Base-by-base conservation (phyloP, 2,329 filamentous ascomycete species). In the Sarocladium oryzae region DNA sequence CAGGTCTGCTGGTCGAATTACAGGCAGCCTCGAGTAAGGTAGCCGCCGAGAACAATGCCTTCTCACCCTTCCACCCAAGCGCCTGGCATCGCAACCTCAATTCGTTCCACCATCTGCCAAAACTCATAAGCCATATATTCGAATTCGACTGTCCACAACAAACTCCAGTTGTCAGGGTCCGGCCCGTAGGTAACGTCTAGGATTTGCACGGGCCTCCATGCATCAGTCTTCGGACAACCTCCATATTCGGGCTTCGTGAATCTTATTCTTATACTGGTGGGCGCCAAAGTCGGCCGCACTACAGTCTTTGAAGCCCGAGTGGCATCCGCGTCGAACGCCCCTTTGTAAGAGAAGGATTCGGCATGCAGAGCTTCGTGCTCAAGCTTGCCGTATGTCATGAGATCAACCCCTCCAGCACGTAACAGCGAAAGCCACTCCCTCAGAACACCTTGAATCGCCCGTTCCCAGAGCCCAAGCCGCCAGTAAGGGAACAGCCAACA, bases 61-160 rank as follows among this genome's bases (percentile, higher is more conserved):
- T n/a, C n/a, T n/a, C n/a, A n/a, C n/a, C n/a, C n/a, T 10, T 63
- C 61, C 13, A 60, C 33, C 63, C 63, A 65, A 1, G 55, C 54
- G 1, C 62, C 61, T 16, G 61, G 62, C 58, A 65, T 63, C 1
- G 15, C 6, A 0, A 8, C 1, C 2, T 15, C 13, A 4, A 55
- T 45, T 2, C 37, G 49, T 9, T 61, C 59, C 2, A 62, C 7
- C 38, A 51, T 3, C 8, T 30, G 2, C 63, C 63, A 65, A 8
- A 65, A 65, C 13, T 65, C 41, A 2, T 20, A 38, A 0, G 63
- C 62, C 55, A 61, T 58, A 13, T 37, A 56, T 20, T 64, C 63
- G 43, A 57, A 62, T 38, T 65, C 63, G 0, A 55, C 53, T 0
- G 21, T 58, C 63, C 63, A 65, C 23, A 35, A 2, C 1, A 65